Percentiles rank a stretch among this genome's conserved stretches.
phyloP scores from a whole-genome alignment of 805 yeast species.

The Metschnikowia arizonensis region DNA sequence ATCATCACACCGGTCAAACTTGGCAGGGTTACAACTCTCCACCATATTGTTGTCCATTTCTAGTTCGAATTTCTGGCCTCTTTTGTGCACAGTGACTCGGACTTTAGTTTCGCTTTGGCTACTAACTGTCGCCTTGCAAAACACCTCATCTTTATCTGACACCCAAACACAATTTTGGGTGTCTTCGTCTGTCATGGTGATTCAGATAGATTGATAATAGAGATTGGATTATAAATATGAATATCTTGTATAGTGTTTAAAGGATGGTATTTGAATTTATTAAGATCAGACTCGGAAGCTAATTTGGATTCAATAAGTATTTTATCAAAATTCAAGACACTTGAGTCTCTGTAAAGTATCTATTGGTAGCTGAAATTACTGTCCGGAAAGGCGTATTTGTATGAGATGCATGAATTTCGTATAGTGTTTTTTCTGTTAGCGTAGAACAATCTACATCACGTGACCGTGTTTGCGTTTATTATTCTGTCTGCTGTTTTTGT shows the following conservation, averaged over 20 bases:
- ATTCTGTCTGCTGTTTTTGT: not conserved
- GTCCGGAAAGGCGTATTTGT: not conserved
- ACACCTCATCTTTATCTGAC: conserved; percentile 53
- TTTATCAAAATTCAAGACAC: not conserved
- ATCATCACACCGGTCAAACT: conserved; percentile 86
- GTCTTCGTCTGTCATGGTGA: conserved; percentile 2
- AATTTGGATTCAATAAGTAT: not conserved
- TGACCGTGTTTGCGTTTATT: conserved; percentile 7
- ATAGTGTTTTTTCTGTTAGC: conserved; percentile 5
- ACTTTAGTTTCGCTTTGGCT: conserved; percentile 37
- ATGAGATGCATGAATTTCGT: not conserved
- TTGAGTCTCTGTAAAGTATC: not conserved
- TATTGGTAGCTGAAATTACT: too few relatives aligned
- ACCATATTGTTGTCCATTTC: conserved; percentile 40
- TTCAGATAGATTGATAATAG: not conserved
- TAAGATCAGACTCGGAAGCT: too few relatives aligned
- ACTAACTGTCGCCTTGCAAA: conserved; percentile 56
- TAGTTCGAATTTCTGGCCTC: conserved; percentile 41
- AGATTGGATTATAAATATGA: too few relatives aligned
- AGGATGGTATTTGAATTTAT: too few relatives aligned
- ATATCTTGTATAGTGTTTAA: too few relatives aligned
- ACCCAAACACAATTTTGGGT: conserved; percentile 74
- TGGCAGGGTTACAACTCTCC: conserved; percentile 79
- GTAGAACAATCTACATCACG: not conserved
- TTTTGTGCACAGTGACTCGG: conserved; percentile 34